phyloP scores from a whole-genome alignment of 768 basidiomycete genomes.

The Pleurotus tuber-regium region DNA sequence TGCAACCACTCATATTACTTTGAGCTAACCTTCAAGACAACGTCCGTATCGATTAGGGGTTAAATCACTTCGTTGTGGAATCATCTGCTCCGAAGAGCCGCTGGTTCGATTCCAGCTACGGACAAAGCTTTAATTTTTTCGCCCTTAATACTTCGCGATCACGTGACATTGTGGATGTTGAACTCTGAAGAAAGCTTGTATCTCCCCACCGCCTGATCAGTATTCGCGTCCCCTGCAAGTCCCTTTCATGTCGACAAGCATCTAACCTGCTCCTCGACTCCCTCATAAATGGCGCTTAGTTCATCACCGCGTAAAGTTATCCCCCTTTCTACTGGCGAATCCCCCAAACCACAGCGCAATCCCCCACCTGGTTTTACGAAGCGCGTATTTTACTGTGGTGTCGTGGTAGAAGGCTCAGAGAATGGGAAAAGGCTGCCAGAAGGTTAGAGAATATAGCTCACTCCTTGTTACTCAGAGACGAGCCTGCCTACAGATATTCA shows the following conservation, averaged over 20 bases:
- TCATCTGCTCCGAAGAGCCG: constrained; percentile 11
- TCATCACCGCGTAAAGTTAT: constrained; percentile 72
- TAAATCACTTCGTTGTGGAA: constrained; percentile 18
- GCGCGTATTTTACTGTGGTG: constrained; percentile 87
- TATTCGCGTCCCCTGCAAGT: background rate
- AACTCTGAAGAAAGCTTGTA: background rate
- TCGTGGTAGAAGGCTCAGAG: constrained; percentile 84
- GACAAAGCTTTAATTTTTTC: constrained; percentile 12
- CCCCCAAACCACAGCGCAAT: constrained; percentile 39
- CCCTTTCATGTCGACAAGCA: constrained; percentile 9
- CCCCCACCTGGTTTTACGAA: constrained; percentile 51
- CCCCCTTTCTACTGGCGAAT: constrained; percentile 71
- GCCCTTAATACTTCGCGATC: background rate
- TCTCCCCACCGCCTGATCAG: background rate
- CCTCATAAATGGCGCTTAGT: constrained; percentile 54
- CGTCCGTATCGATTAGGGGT: constrained; percentile 18
- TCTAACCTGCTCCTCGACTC: constrained; percentile 9
- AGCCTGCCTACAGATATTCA: constrained; percentile 58
- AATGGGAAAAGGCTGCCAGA: constrained; percentile 65
- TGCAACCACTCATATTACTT: too few species aligned
- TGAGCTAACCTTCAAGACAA: background rate
- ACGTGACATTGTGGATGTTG: background rate
- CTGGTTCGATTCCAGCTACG: constrained; percentile 18
- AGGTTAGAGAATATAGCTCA: too few species aligned
- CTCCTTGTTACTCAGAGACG: constrained; percentile 1